A percentile compares a stretch with the other conserved stretches of the same genome.
These are phyloP conservation scores for Protomyces inundatus DNA, from an alignment of 1,139 yeast genomes.

Conservation along the genomic window DNA sequence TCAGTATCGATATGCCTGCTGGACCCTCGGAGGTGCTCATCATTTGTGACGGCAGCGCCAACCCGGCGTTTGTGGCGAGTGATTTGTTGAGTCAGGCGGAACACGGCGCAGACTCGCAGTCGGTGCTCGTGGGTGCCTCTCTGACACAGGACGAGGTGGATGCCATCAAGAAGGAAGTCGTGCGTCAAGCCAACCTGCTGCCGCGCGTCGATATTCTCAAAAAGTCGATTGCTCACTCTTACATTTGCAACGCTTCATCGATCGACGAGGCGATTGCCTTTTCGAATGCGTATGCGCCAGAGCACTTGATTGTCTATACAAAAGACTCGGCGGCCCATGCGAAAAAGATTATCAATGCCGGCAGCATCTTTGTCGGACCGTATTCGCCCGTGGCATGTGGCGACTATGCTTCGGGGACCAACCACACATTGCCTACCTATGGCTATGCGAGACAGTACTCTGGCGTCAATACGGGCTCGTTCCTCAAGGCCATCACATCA, in stretches of 20 bases:
- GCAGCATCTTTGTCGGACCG: conserved; percentile 92
- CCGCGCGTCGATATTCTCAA: conserved; percentile 94
- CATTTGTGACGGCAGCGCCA: conserved; percentile 78
- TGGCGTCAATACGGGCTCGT: conserved; percentile 93
- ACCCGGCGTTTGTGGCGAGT: conserved; percentile 91
- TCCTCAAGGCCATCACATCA: conserved; percentile 89
- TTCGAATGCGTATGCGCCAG: conserved; percentile 92
- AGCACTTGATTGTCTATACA: conserved; percentile 88
- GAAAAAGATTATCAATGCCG: conserved; percentile 78
- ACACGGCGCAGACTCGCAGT: conserved; percentile 98
- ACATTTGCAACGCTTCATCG: conserved; percentile 61
- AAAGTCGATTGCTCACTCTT: conserved; percentile 85
- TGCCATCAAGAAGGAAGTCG: conserved; percentile 73
- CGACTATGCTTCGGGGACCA: conserved; percentile 60
- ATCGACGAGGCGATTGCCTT: conserved; percentile 74
- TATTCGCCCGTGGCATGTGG: conserved; percentile 98
- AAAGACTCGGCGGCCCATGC: conserved; percentile 70
- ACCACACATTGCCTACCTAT: conserved; percentile 85
- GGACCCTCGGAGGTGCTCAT: conserved; percentile 98
- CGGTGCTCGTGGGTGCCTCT: conserved; percentile 76
- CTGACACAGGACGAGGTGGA: conserved; percentile 56
- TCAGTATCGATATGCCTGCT: conserved; percentile 98
- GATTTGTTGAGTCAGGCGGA: conserved; percentile 97
- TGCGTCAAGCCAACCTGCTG: conserved; percentile 72
- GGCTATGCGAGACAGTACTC: conserved; percentile 97